Evolutionary conservation across 2,329 filamentous ascomycete species (phyloP).

Genomic region (Talaromyces sp.): DNA sequence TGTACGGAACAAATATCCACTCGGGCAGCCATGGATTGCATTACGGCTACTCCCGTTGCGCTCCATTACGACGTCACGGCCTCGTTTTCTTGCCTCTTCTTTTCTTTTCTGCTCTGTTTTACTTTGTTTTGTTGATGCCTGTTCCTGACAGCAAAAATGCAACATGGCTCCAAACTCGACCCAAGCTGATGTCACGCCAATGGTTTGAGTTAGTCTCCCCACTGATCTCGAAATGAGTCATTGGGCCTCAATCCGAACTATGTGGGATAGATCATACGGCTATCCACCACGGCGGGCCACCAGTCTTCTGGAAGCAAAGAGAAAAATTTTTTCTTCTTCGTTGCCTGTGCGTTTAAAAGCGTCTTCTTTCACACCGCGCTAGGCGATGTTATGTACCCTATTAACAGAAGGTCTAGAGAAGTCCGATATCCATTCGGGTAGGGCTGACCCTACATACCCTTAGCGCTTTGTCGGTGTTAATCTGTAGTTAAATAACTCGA

Average conservation of each 20-base stretch:
- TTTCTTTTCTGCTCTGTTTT: neutral
- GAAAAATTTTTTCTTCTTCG: neutral
- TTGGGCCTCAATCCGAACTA: slow-evolving; percentile 11
- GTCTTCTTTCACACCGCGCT: neutral
- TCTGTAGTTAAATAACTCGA: neutral
- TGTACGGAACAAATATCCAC: neutral
- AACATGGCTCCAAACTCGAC: neutral
- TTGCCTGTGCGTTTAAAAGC: neutral
- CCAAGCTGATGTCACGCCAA: neutral
- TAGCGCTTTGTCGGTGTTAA: neutral
- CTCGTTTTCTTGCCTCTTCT: too few species aligned
- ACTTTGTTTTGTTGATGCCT: neutral
- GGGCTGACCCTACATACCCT: neutral
- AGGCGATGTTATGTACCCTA: neutral
- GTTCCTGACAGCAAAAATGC: slow-evolving; percentile 9
- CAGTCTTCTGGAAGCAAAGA: slow-evolving; percentile 11
- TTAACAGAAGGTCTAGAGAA: neutral
- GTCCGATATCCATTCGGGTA: neutral
- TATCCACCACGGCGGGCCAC: slow-evolving; percentile 12
- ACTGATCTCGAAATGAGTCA: slow-evolving; percentile 12
- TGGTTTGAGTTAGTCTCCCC: neutral
- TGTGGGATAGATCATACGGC: slow-evolving; percentile 4
- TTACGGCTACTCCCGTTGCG: slow-evolving; percentile 7
- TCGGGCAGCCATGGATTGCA: slow-evolving; percentile 10
- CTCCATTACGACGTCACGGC: neutral